Evolutionary conservation across 345 rosid genomes (phyloP).

Genomic region (Draba incana): DNA sequence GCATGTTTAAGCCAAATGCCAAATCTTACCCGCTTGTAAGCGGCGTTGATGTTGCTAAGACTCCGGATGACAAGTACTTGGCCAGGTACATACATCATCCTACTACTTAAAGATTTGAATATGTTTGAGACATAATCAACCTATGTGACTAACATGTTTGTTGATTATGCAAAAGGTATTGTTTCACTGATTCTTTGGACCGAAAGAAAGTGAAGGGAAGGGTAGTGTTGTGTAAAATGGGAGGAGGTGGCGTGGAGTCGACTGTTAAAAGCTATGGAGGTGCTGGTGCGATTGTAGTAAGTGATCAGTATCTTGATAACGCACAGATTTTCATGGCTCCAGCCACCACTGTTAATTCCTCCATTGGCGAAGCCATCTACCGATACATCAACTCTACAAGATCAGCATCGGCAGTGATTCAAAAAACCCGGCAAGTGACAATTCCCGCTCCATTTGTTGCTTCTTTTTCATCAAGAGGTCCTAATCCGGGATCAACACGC

Average conservation of each 20-base stretch:
- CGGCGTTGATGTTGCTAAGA: conserved; percentile 65
- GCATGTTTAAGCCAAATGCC: conserved; percentile 55
- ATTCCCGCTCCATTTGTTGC: conserved; percentile 75
- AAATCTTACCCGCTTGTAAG: conserved; percentile 68
- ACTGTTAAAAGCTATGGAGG: conserved; percentile 70
- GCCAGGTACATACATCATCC: conserved; percentile 50
- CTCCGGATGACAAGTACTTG: conserved; percentile 34
- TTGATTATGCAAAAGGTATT: conserved; percentile 49
- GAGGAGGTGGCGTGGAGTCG: conserved; percentile 58
- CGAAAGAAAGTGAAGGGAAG: conserved; percentile 71
- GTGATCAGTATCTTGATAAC: conserved; percentile 59
- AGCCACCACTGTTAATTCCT: conserved; percentile 62
- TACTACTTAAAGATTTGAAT: background rate
- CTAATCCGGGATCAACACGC: conserved; percentile 69
- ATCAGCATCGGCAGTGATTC: conserved; percentile 70
- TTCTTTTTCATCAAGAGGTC: conserved; percentile 93
- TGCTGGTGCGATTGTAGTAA: conserved; percentile 57
- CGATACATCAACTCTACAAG: conserved; percentile 71
- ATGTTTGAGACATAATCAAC: background rate
- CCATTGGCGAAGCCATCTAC: conserved; percentile 51
- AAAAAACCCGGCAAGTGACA: conserved; percentile 55
- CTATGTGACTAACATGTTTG: background rate
- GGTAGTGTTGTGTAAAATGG: conserved; percentile 60
- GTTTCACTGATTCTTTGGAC: conserved; percentile 61
- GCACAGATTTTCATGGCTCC: conserved; percentile 86